Base-by-base conservation (phyloP, 2,329 filamentous ascomycete genomes). In the Biscogniauxia mediterranea region DNA sequence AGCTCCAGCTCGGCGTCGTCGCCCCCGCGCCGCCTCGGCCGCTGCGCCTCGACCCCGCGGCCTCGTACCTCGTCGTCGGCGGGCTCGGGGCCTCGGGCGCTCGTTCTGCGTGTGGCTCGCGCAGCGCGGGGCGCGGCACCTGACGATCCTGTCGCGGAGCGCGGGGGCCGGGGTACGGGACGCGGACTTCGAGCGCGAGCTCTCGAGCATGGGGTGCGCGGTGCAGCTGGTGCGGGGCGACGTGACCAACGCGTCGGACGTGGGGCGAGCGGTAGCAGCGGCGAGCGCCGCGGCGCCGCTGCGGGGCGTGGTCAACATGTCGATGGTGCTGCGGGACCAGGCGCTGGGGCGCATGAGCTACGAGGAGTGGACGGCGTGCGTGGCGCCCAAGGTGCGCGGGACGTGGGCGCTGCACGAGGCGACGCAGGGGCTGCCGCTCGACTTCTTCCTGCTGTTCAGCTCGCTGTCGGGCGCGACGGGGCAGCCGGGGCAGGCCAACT, bases 331-430 rank as follows among this genome's bases (percentile, higher is more conserved):
- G 7, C 56, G 60, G 60, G 66, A 61, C 38, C 28, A 19, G 15
- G 46, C 26, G 46, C 52, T 66, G 32, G 55, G 55, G 21, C 59
- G 62, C 38, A 75, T 76, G 72, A 9, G 8, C 15, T 38, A 15
- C 4, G 7, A 4, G 13, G 5, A 54, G 20, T 55, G 54, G 54
- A n/a, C 13, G 13, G 28, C 7, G 28, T 32, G 28, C 28, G 28
- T 32, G 28, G 28, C 61, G 8, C 75, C 78, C 6, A 79, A 80
- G 59, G 73, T 78, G 8, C 49, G 67, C 2, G 79, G 78, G 2
- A 76, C 77, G 0, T 76, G 73, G 73, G 80, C 80, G 58, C 64
- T 81, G 0, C 75, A 79, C 57, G 57, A 74, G 5, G 62, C 68
- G 13, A 65, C 75, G 1, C 26, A 61, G 21, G 11, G 23, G 7